Conservation (phyloP, 1,284 basidiomycete species). For the Boletellus deceptivus region DNA sequence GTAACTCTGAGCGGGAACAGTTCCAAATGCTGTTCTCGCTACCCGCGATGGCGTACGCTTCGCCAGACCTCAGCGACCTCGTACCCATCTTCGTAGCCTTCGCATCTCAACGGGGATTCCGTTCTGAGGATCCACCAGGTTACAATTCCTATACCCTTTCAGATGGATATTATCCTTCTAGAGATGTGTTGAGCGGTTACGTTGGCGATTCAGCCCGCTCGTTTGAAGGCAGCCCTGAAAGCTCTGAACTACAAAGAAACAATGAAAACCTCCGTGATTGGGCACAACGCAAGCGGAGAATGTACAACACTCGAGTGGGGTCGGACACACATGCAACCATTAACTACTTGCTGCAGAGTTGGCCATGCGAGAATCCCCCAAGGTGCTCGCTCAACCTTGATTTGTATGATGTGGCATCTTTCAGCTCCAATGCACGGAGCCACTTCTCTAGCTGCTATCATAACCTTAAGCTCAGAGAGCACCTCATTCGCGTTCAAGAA, state of each 20-base stretch:
- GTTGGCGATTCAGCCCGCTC: background rate
- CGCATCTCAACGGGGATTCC: background rate
- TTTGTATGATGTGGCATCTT: background rate
- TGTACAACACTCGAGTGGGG: background rate
- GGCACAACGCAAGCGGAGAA: background rate
- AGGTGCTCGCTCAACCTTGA: background rate
- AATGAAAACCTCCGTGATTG: background rate
- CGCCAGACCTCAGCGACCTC: conserved; percentile 8
- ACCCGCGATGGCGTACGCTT: conserved; percentile 30
- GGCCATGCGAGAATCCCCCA: background rate
- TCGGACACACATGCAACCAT: background rate
- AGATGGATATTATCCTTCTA: background rate
- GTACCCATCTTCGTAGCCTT: conserved; percentile 13
- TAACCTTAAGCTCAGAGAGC: background rate
- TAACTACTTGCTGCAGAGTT: background rate
- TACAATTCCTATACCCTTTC: background rate
- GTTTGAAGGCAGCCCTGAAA: background rate
- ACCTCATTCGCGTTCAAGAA: background rate
- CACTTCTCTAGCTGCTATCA: background rate
- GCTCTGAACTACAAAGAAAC: background rate
- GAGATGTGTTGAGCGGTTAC: background rate
- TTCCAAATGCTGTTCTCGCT: conserved; percentile 33
- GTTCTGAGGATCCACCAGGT: background rate
- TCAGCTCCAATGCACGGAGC: background rate
- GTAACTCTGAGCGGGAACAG: conserved; percentile 2